phyloP scores from a whole-genome alignment of 179 eudicot species.

The Vitellaria paradoxa region DNA sequence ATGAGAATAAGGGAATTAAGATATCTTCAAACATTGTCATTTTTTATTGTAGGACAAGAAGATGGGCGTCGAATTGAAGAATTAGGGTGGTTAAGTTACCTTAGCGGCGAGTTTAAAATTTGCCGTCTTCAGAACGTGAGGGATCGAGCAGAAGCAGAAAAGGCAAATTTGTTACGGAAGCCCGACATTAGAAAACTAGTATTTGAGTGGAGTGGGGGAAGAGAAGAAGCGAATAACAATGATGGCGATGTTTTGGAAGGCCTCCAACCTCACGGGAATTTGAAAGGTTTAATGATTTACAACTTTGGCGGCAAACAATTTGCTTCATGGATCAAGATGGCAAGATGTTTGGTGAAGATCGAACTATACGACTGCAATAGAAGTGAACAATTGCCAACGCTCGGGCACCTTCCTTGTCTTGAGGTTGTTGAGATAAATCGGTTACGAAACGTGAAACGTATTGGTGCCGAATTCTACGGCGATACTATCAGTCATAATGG shows the following conservation, averaged over 20 bases:
- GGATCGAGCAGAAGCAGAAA: slow-evolving; percentile 10
- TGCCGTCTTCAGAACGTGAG: too few species aligned
- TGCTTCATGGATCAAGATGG: slow-evolving; percentile 15
- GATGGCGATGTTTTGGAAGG: background rate
- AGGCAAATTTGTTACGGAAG: slow-evolving; percentile 5
- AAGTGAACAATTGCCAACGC: background rate
- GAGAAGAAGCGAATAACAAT: background rate
- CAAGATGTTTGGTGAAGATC: background rate
- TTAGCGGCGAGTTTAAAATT: too few species aligned
- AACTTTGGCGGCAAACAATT: background rate
- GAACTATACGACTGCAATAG: background rate
- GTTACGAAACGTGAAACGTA: background rate
- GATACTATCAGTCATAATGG: background rate
- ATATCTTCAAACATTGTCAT: slow-evolving; percentile 18
- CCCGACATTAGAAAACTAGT: background rate
- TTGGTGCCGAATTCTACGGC: background rate
- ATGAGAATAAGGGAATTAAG: slow-evolving; percentile 16
- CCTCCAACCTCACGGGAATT: background rate
- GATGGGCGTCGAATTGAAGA: slow-evolving; percentile 15
- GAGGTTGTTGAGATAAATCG: background rate
- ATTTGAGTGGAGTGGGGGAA: background rate
- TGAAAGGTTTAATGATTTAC: background rate
- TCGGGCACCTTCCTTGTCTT: slow-evolving; percentile 9
- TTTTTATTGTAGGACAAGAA: slow-evolving; percentile 19
- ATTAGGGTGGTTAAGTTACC: too few species aligned